A percentile compares a stretch with the other conserved stretches of the same genome.
phyloP scores from a whole-genome alignment of 495 filamentous ascomycete genomes.

The Penicillium angulare region DNA sequence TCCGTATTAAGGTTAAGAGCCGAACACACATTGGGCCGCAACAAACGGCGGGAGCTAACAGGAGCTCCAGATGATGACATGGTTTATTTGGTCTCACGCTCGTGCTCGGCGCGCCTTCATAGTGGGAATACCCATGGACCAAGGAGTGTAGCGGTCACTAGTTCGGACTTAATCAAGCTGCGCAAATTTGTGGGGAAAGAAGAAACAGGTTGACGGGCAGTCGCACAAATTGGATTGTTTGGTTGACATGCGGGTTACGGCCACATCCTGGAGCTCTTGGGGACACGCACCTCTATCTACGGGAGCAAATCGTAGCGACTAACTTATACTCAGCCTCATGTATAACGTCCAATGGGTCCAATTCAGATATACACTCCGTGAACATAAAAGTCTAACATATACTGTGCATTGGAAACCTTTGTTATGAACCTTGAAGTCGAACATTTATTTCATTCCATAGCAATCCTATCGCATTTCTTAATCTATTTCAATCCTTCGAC shows the following conservation, averaged over 20 bases:
- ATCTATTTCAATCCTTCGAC: slow-evolving; percentile 60
- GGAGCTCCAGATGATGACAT: slow-evolving; percentile 34
- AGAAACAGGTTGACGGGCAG: slow-evolving; percentile 4
- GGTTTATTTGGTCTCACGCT: slow-evolving; percentile 18
- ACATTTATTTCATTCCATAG: neutral
- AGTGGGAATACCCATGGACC: neutral
- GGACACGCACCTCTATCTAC: slow-evolving; percentile 14
- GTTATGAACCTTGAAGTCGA: no score
- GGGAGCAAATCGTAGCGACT: no score
- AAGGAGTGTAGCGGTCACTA: neutral
- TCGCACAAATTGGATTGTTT: neutral
- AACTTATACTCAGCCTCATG: no score
- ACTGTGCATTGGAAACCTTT: no score
- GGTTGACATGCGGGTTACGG: slow-evolving; percentile 7
- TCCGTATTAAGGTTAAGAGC: slow-evolving; percentile 1
- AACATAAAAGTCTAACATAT: no score
- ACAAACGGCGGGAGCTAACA: slow-evolving; percentile 37
- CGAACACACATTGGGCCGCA: slow-evolving; percentile 39
- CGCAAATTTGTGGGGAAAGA: slow-evolving; percentile 1
- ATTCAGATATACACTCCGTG: no score
- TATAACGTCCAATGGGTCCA: no score
- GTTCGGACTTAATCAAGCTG: neutral
- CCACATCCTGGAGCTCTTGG: slow-evolving; percentile 9
- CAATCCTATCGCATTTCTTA: no score
- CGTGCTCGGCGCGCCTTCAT: slow-evolving; percentile 9